Conservation (phyloP, 331 rosid species). For the Cydonia oblonga region DNA sequence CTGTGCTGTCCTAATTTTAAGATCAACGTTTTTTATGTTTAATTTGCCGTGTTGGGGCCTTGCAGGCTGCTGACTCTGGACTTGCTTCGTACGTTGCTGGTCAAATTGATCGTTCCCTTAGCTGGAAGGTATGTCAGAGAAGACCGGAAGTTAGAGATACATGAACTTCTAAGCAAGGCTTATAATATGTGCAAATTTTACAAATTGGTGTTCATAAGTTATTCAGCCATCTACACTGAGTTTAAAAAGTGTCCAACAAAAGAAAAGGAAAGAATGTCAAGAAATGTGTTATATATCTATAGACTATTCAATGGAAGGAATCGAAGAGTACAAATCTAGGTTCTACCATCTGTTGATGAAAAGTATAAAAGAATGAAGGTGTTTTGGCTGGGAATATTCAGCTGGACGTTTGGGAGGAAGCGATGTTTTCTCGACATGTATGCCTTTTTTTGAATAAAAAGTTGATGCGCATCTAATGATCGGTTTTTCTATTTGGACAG, state of each 20-base stretch:
- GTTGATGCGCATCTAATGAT: background rate
- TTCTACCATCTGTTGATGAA: background rate
- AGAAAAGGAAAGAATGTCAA: background rate
- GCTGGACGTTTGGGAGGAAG: background rate
- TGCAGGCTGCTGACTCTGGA: slow-evolving; percentile 70
- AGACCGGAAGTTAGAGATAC: background rate
- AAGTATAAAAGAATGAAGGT: background rate
- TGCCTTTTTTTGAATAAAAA: background rate
- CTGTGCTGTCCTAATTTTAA: background rate
- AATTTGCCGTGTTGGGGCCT: slow-evolving; percentile 24
- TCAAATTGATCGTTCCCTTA: slow-evolving; percentile 82
- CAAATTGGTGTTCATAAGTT: background rate
- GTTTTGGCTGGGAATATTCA: background rate
- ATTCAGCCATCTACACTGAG: background rate
- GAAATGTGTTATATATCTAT: background rate
- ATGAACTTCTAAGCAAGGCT: background rate
- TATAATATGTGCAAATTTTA: background rate
- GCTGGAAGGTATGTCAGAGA: slow-evolving; percentile 65
- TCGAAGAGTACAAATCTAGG: background rate
- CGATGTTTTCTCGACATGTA: background rate
- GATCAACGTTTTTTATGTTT: background rate
- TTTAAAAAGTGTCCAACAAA: background rate
- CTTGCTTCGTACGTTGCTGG: slow-evolving; percentile 87
- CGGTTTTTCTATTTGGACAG: slow-evolving; percentile 24
- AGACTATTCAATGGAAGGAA: background rate